Conservation (phyloP, 768 basidiomycete species). For the Suillus variegatus region DNA sequence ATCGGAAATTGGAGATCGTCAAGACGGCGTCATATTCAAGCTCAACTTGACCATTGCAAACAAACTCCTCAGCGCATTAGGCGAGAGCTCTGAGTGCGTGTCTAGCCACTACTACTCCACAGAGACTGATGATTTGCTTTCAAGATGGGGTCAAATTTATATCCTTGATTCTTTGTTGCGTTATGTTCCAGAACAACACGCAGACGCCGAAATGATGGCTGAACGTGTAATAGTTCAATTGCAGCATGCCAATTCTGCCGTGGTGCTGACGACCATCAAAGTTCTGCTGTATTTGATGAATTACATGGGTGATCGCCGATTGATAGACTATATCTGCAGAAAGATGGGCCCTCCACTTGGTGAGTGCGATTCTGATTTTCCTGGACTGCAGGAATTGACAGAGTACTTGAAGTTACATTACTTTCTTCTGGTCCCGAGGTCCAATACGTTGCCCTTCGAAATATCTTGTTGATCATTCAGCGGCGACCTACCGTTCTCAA, state of each 20-base stretch:
- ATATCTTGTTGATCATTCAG: constrained; percentile 97
- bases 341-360: constrained; percentile 99
- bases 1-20: constrained; percentile 95
- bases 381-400: constrained; percentile 2
- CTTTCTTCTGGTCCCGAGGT: constrained; percentile 98
- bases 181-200: constrained; percentile 85
- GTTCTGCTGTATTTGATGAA: constrained; percentile 96
- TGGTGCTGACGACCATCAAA: constrained; percentile 99
- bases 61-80: constrained; percentile 86
- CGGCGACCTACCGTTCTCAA: constrained; percentile 87
- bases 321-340: constrained; percentile 89
- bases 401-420: constrained; percentile 69
- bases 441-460: constrained; percentile 95
- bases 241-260: constrained; percentile 98
- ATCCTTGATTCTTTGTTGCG: constrained; percentile 93
- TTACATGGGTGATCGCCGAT: constrained; percentile 89
- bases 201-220: constrained; percentile 93
- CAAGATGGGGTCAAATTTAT: constrained; percentile 98
- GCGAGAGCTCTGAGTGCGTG: constrained; percentile 96
- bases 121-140: constrained; percentile 13
- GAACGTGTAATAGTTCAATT: constrained; percentile 92
- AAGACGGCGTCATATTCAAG: constrained; percentile 91
- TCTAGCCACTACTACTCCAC: constrained; percentile 6
- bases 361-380: constrained; percentile 29
- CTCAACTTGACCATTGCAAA: constrained; percentile 86